A percentile compares a stretch with the other conserved stretches of the same genome.
These are phyloP conservation scores for Ophiostoma quercus DNA, from an alignment of 2,329 filamentous ascomycete species.

Conservation along the genomic window DNA sequence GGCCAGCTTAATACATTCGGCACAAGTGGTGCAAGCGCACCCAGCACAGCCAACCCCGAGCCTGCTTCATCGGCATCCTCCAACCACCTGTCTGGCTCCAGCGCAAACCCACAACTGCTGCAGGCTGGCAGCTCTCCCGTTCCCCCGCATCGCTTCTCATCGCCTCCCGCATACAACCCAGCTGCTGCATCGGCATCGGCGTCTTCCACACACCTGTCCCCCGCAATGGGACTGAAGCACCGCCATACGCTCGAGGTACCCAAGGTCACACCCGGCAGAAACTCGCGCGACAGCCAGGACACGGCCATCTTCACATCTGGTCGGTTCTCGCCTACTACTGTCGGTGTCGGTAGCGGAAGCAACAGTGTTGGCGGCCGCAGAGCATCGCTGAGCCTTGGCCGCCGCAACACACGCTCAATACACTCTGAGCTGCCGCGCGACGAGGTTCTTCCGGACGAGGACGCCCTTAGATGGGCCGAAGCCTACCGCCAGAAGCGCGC, in stretches of 20 bases:
- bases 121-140: conserved; percentile 10
- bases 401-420: conserved; percentile 77
- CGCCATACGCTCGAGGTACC: conserved; percentile 87
- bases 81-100: conserved; percentile 5
- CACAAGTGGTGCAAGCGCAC: neutral
- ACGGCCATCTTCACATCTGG: conserved; percentile 58
- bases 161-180: conserved; percentile 53
- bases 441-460: conserved; percentile 80
- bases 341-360: conserved; percentile 51
- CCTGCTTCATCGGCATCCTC: conserved; percentile 11
- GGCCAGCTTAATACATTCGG: neutral
- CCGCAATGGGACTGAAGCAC: conserved; percentile 61
- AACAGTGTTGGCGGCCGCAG: conserved; percentile 50
- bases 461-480: conserved; percentile 87
- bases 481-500: conserved; percentile 87
- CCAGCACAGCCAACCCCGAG: conserved; percentile 14
- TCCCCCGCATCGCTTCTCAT: conserved; percentile 56
- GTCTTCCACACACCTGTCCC: conserved; percentile 48
- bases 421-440: conserved; percentile 80
- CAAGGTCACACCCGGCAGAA: conserved; percentile 54
- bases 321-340: conserved; percentile 66
- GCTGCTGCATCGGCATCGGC: conserved; percentile 32
- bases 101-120: conserved; percentile 11
- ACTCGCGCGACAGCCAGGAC: conserved; percentile 68
- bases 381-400: conserved; percentile 74